These are phyloP conservation scores for Amphichorda felina DNA, from an alignment of 2,329 filamentous ascomycete species.

Conservation along the genomic window DNA sequence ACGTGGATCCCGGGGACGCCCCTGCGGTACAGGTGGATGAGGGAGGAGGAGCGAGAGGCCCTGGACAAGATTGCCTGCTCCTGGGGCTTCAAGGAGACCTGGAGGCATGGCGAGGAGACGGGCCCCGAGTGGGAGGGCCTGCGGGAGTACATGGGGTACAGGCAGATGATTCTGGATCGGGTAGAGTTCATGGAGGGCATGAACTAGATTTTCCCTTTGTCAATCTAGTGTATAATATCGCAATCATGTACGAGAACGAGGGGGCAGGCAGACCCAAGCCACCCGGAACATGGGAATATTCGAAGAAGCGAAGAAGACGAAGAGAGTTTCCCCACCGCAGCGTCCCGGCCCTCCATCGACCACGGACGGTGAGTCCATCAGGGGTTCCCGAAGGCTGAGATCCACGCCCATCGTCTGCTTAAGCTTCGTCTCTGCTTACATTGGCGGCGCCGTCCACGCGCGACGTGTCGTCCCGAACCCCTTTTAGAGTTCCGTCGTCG, in stretches of 20 bases:
- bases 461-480: too few species aligned
- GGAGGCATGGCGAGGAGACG: conserved; percentile 78
- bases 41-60: conserved; percentile 81
- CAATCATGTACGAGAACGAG: neutral
- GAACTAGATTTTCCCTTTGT: conserved; percentile 25
- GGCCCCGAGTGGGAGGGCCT: conserved; percentile 82
- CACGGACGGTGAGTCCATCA: too few species aligned
- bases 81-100: conserved; percentile 81
- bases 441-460: too few species aligned
- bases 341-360: too few species aligned
- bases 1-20: conserved; percentile 80
- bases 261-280: too few species aligned
- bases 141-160: conserved; percentile 68
- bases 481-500: too few species aligned
- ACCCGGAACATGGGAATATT: too few species aligned
- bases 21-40: conserved; percentile 69
- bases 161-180: conserved; percentile 83
- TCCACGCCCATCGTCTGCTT: too few species aligned
- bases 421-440: too few species aligned
- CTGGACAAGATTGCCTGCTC: conserved; percentile 76
- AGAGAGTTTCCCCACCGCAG: too few species aligned
- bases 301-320: too few species aligned
- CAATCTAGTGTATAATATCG: neutral
- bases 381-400: too few species aligned
- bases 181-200: conserved; percentile 90